Base-by-base conservation (phyloP, 768 basidiomycete genomes). In the Wakefieldia striispora region DNA sequence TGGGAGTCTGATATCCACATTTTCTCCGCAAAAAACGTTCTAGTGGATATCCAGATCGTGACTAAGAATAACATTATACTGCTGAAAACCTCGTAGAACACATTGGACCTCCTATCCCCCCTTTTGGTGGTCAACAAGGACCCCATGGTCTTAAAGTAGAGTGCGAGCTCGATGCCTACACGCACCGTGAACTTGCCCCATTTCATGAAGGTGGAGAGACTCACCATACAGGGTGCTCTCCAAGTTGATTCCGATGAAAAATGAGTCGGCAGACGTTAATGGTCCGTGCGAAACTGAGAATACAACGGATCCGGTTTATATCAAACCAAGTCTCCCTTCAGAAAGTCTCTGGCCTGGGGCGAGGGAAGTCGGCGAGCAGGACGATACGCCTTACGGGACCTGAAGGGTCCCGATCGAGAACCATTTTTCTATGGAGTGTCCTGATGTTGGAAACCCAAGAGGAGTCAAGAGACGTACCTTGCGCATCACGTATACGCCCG, bases 1-100 rank as follows among this genome's bases (percentile, higher is more conserved):
- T 61, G 45, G 7, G 53, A 43, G 39, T 68, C 52, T 5, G 59
- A 40, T 8, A 74, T 55, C 71, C 72, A 73, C 54, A 69, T 65
- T 36, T 56, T 55, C 40, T 68, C 51, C 6, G 59, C 63, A 7
- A 62, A 60, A 4, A 64, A 10, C 6, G 19, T 29, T 4, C 45
- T 31, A 5, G 47, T 43, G n/a, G 54, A 53, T 20, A 66, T 41
- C 36, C 62, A 63, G 3, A 67, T 49, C 5, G 69, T 66, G 48
- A 59, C 55, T 16, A 69, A 54, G 21, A 59, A 10, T 3, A 69
- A 49, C 45, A 64, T 46, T 23, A 44, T 35, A 20, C 29, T 55
- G 23, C 55, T 62, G 20, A 62, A 52, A 17, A 44, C 11, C 2
- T 46, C 53, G 13, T 51, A 57, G 33, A 59, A 50, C 10, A 43